phyloP scores from a whole-genome alignment of 305 asterid genomes.

The Euphrasia arctica region DNA sequence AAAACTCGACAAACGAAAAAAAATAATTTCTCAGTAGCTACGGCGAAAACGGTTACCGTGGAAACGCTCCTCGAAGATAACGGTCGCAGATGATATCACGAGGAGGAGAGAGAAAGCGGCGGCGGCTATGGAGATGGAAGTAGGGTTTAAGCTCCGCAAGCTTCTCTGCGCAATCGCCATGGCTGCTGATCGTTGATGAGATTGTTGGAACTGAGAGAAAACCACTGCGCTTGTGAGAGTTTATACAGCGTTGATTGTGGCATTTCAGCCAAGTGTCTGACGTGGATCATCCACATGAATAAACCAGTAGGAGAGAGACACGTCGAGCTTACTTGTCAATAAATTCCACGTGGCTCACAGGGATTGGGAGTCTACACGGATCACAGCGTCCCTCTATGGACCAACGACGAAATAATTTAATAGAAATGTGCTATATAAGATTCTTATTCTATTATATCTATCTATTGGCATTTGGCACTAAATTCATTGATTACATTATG shows the following conservation, averaged over 20 bases:
- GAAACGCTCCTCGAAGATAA: slow-evolving; percentile 91
- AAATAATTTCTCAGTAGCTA: neutral
- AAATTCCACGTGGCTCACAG: slow-evolving; percentile 43
- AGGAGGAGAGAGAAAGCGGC: slow-evolving; percentile 49
- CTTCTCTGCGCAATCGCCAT: slow-evolving; percentile 54
- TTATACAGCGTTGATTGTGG: slow-evolving; percentile 32
- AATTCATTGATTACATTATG: no score
- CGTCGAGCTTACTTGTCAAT: slow-evolving; percentile 39
- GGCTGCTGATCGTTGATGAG: slow-evolving; percentile 22
- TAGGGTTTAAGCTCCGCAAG: slow-evolving; percentile 37
- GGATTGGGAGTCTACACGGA: slow-evolving; percentile 51
- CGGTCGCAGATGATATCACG: slow-evolving; percentile 55
- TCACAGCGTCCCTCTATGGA: neutral
- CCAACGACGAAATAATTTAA: no score
- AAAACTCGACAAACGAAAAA: neutral
- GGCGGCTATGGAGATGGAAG: slow-evolving; percentile 37
- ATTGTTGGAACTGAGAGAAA: neutral
- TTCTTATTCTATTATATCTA: no score
- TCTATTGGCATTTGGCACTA: no score
- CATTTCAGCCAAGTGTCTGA: slow-evolving; percentile 16
- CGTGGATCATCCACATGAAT: slow-evolving; percentile 14
- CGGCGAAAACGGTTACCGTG: slow-evolving; percentile 42
- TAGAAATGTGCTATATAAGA: no score
- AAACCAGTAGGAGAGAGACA: slow-evolving; percentile 22
- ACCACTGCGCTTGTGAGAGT: slow-evolving; percentile 8